Evolutionary conservation across 108 stramenopile species (phyloP).

Genomic region (Pseudonitzschia multiseries): DNA sequence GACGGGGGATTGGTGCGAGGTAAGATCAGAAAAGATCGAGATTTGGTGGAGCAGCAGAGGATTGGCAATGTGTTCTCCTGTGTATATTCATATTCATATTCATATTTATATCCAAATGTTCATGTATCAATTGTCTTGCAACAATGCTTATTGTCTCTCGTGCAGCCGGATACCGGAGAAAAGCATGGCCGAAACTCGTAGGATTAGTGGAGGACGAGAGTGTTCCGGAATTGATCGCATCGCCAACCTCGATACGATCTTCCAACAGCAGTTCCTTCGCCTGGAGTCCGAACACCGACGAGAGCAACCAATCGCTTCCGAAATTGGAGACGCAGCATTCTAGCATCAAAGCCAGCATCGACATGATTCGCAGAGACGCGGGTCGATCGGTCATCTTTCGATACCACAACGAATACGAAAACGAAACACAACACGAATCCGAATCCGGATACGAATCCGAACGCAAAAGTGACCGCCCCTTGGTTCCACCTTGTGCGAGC

Average conservation of each 20-base stretch:
- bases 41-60: no score
- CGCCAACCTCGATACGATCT: background rate
- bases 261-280: background rate
- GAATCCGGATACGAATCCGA: no score
- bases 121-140: no score
- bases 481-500: slow-evolving; percentile 13
- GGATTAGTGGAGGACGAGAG: slow-evolving; percentile 23
- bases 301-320: background rate
- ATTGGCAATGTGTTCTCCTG: no score
- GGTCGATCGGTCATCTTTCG: slow-evolving; percentile 40
- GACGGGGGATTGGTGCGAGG: slow-evolving; percentile 44
- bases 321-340: slow-evolving; percentile 20
- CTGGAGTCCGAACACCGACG: background rate
- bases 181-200: slow-evolving; percentile 37
- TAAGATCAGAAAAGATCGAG: slow-evolving; percentile 4
- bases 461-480: no score
- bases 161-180: slow-evolving; percentile 26
- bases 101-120: no score
- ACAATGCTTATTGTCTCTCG: background rate
- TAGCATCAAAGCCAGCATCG: slow-evolving; percentile 21
- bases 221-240: slow-evolving; percentile 3
- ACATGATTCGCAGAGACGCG: slow-evolving; percentile 39
- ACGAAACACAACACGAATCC: no score
- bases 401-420: slow-evolving; percentile 14
- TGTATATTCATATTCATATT: no score